Conservation (phyloP, 164 flowering plant species). For the Taxillus chinensis region DNA sequence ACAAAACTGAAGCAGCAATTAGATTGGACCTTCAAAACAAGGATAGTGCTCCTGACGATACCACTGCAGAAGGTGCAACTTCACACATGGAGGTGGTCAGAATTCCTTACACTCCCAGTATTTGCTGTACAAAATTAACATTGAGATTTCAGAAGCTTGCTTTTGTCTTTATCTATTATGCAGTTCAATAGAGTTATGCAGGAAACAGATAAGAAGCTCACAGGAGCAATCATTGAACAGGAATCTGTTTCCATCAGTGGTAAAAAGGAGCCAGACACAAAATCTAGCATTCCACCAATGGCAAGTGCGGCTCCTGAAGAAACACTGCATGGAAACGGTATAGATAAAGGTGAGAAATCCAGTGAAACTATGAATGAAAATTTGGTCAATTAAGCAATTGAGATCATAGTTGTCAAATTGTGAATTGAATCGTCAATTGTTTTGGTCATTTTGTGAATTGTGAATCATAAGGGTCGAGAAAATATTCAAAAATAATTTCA, state of each 20-base stretch:
- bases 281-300: constrained; percentile 4
- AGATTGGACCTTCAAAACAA: constrained; percentile 6
- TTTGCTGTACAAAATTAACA: neutral
- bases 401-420: too few relatives aligned
- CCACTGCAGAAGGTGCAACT: constrained; percentile 1
- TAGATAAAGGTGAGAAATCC: neutral
- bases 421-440: too few relatives aligned
- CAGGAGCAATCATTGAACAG: constrained; percentile 5
- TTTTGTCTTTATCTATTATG: neutral
- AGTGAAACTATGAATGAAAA: too few relatives aligned
- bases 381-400: too few relatives aligned
- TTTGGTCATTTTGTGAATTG: too few relatives aligned
- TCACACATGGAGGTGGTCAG: neutral
- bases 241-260: constrained; percentile 5
- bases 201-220: constrained; percentile 1
- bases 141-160: too few relatives aligned
- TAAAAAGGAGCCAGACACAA: constrained; percentile 5
- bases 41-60: neutral
- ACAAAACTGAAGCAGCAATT: constrained; percentile 2
- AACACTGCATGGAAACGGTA: constrained; percentile 7
- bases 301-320: constrained; percentile 11
- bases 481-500: too few relatives aligned
- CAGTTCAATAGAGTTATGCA: constrained; percentile 1
- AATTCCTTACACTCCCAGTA: neutral
- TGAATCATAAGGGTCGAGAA: too few relatives aligned